Conservation (phyloP, 768 basidiomycete genomes). For the Rhizopogon salebrosus region DNA sequence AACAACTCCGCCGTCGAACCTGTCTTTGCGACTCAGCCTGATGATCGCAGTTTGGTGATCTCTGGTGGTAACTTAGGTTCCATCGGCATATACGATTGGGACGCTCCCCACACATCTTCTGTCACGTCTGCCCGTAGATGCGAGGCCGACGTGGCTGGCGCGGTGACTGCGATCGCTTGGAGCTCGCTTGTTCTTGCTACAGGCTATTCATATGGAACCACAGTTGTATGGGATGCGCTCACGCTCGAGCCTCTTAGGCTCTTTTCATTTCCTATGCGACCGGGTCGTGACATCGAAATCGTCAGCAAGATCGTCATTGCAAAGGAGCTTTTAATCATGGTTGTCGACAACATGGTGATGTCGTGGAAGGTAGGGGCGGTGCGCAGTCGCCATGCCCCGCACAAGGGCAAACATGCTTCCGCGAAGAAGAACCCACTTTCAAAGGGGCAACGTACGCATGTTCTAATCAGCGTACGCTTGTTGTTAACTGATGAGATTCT, state of each 20-base stretch:
- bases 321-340: conserved; percentile 49
- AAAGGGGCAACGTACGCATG: conserved; percentile 44
- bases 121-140: conserved; percentile 41
- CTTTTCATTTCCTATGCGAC: conserved; percentile 44
- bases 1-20: conserved; percentile 46
- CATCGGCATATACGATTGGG: conserved; percentile 58
- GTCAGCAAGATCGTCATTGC: conserved; percentile 58
- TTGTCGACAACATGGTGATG: conserved; percentile 56
- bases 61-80: conserved; percentile 63
- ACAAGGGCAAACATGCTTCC: conserved; percentile 27
- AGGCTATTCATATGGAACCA: conserved; percentile 58
- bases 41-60: conserved; percentile 49
- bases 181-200: conserved; percentile 55
- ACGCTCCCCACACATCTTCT: conserved; percentile 7
- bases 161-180: conserved; percentile 61
- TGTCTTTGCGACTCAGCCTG: conserved; percentile 33
- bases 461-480: not conserved
- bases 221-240: conserved; percentile 61
- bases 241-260: conserved; percentile 53
- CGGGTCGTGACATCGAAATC: conserved; percentile 31
- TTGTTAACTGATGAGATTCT: not conserved
- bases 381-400: conserved; percentile 20
- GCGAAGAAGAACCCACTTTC: conserved; percentile 22
- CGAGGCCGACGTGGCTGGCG: conserved; percentile 60
- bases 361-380: conserved; percentile 62